Percentiles rank a stretch among this genome's conserved stretches.
Conservation (phyloP, 331 rosid genomes). For the Erythrophleum ivorense region DNA sequence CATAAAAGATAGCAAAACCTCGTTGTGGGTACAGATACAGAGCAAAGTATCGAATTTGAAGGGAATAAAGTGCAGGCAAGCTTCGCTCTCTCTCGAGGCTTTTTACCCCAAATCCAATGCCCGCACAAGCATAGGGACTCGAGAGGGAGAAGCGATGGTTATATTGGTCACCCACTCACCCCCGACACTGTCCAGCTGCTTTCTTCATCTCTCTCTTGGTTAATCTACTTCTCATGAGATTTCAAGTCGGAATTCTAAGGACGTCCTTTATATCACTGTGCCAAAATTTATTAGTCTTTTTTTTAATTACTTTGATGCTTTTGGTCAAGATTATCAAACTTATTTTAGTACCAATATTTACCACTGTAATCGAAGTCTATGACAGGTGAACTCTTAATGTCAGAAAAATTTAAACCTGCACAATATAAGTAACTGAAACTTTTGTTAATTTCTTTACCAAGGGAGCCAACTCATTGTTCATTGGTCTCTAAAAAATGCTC, state of each 20-base stretch:
- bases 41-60: slow-evolving; percentile 70
- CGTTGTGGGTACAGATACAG: slow-evolving; percentile 67
- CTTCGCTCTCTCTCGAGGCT: slow-evolving; percentile 53
- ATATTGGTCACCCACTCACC: slow-evolving; percentile 59
- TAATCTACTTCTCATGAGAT: neutral
- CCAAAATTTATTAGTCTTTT: neutral
- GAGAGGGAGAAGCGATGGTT: slow-evolving; percentile 41
- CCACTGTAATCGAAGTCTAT: neutral
- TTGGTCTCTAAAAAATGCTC: neutral
- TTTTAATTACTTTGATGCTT: neutral
- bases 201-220: neutral
- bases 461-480: neutral
- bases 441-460: neutral
- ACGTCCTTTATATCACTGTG: neutral
- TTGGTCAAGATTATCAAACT: neutral
- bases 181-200: neutral
- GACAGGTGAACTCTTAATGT: neutral
- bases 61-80: slow-evolving; percentile 72
- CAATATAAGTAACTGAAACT: neutral
- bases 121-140: slow-evolving; percentile 70
- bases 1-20: slow-evolving; percentile 57
- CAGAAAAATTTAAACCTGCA: neutral
- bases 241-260: neutral
- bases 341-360: neutral
- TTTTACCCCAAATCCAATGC: slow-evolving; percentile 79